A percentile compares a stretch with the other conserved stretches of the same genome.
Conservation (phyloP, 2,329 filamentous ascomycete genomes). For the Diaporthe vexans region DNA sequence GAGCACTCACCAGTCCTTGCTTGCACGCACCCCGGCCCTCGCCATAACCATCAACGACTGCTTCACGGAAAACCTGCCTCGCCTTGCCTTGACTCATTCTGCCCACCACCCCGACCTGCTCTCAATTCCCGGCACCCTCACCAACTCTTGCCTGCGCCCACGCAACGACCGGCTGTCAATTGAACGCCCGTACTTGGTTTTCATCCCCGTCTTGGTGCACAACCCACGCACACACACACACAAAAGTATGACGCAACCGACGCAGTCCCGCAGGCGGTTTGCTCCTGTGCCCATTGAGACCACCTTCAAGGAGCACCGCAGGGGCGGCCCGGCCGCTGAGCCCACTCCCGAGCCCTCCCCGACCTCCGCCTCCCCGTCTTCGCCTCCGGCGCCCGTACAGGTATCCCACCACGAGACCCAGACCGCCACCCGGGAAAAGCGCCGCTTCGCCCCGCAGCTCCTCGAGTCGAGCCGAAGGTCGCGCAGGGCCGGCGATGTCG, state of each 20-base stretch:
- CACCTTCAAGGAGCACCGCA: constrained; percentile 72
- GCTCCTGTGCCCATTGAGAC: constrained; percentile 81
- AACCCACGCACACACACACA: too few species aligned
- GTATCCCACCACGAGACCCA: constrained; percentile 37
- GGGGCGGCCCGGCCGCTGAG: constrained; percentile 57
- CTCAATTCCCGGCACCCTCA: background rate
- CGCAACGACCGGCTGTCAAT: background rate
- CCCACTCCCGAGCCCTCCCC: constrained; percentile 72
- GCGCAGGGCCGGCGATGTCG: constrained; percentile 74
- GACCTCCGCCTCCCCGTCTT: constrained; percentile 56
- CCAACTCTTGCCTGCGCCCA: background rate
- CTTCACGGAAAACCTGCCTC: constrained; percentile 22
- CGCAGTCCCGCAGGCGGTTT: constrained; percentile 70
- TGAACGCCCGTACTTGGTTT: too few species aligned
- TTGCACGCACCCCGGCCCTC: background rate
- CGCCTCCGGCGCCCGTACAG: constrained; percentile 48
- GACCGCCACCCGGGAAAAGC: constrained; percentile 49
- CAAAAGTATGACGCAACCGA: constrained; percentile 53
- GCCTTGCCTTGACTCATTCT: background rate
- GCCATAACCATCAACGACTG: constrained; percentile 10
- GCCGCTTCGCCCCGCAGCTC: constrained; percentile 81
- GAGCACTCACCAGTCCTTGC: background rate
- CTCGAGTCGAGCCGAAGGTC: constrained; percentile 84
- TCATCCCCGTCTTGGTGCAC: background rate
- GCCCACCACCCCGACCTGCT: background rate